These are phyloP conservation scores for Aspergillus fumigatus DNA, from an alignment of 2,329 filamentous ascomycete species.

Conservation along the genomic window DNA sequence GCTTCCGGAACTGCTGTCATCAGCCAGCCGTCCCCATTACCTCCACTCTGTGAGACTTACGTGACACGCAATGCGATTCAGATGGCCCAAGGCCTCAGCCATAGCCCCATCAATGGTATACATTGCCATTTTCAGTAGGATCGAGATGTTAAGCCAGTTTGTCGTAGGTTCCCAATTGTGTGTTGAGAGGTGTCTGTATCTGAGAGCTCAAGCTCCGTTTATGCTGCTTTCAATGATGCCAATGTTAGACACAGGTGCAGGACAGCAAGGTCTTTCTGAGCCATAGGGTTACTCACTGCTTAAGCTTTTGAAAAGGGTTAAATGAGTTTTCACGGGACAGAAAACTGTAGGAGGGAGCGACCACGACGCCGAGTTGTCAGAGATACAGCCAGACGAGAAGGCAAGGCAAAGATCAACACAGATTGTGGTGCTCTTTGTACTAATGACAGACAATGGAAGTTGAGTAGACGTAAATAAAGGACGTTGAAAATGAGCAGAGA, in stretches of 20 bases:
- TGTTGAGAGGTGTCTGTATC: background rate
- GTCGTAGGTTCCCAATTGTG: background rate
- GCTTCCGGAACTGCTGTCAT: constrained; percentile 25
- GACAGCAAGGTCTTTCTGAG: background rate
- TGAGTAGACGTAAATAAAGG: background rate
- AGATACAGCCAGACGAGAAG: constrained; percentile 1
- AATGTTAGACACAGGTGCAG: background rate
- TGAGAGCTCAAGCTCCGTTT: background rate
- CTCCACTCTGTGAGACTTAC: constrained; percentile 14
- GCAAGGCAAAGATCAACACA: background rate
- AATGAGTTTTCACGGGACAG: background rate
- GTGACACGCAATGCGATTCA: constrained; percentile 24
- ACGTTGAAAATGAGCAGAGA: background rate
- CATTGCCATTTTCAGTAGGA: constrained; percentile 10
- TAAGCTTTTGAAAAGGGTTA: background rate
- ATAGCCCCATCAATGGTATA: constrained; percentile 25
- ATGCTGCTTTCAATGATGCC: background rate
- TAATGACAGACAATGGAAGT: background rate
- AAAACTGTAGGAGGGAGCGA: background rate
- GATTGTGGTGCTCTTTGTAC: background rate
- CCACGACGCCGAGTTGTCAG: background rate
- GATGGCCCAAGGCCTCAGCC: constrained; percentile 23
- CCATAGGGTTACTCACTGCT: background rate
- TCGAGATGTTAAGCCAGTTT: background rate
- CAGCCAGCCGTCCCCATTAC: background rate